These are phyloP conservation scores for Geotrichum phurueaensis DNA, from an alignment of 1,139 yeast genomes.

Conservation along the genomic window DNA sequence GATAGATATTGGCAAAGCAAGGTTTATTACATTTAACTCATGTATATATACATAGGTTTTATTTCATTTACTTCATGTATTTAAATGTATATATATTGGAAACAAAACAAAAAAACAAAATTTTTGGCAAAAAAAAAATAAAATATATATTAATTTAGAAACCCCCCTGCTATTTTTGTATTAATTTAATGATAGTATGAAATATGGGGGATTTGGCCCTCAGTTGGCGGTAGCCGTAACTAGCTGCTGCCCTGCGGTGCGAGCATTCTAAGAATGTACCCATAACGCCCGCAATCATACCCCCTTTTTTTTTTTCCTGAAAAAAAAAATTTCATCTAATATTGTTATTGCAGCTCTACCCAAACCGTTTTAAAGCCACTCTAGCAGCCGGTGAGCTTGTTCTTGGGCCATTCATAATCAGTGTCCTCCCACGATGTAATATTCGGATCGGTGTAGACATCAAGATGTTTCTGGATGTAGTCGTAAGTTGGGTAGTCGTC, in stretches of 20 bases:
- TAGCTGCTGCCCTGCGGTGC: neutral
- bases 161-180: neutral
- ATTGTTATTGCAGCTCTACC: neutral
- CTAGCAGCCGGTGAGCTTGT: no score
- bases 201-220: neutral
- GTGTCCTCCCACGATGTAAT: constrained; percentile 60
- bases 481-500: constrained; percentile 63
- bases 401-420: constrained; percentile 47
- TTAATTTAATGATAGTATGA: neutral
- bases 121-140: no score
- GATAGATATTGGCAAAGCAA: no score
- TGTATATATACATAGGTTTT: no score
- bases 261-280: neutral
- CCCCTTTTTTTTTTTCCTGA: neutral
- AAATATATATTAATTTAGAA: neutral
- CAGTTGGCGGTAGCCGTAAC: neutral
- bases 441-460: constrained; percentile 59
- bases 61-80: neutral
- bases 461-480: constrained; percentile 58
- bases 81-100: neutral
- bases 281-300: neutral
- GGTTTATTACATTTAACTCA: no score
- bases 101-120: no score
- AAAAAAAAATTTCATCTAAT: no score
- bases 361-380: no score